A percentile compares a stretch with the other conserved stretches of the same genome.
These are phyloP conservation scores for Metarhizium robertsii DNA, from an alignment of 2,329 filamentous ascomycete species.

Conservation along the genomic window DNA sequence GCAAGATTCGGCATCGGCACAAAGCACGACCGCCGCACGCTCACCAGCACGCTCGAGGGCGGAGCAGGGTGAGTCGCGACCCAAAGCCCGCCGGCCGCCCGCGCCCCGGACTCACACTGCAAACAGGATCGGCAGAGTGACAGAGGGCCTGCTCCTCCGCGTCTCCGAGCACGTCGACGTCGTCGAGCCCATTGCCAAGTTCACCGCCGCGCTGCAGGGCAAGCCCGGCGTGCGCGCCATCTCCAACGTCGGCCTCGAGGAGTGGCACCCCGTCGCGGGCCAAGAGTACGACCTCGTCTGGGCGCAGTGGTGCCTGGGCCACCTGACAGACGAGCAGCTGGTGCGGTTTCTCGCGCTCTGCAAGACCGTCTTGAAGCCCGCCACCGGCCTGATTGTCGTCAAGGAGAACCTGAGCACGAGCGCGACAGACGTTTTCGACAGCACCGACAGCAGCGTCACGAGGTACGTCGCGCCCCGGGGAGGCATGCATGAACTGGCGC, in stretches of 20 bases:
- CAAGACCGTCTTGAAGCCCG: constrained; percentile 26
- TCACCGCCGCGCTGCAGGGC: constrained; percentile 54
- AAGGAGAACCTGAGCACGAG: constrained; percentile 61
- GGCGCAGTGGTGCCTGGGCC: constrained; percentile 84
- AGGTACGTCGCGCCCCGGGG: constrained; percentile 29
- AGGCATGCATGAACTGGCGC: not conserved
- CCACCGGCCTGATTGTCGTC: constrained; percentile 23
- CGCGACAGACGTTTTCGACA: constrained; percentile 61
- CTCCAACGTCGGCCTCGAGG: constrained; percentile 65
- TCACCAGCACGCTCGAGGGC: constrained; percentile 25
- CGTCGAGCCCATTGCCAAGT: constrained; percentile 76
- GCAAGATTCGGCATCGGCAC: constrained; percentile 48
- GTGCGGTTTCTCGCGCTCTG: constrained; percentile 57
- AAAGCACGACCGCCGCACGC: constrained; percentile 21
- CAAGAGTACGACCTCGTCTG: constrained; percentile 70
- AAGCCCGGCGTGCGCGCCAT: constrained; percentile 52
- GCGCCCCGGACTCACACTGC: not conserved
- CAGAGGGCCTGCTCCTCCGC: constrained; percentile 62
- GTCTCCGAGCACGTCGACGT: constrained; percentile 68
- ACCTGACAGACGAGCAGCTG: constrained; percentile 68
- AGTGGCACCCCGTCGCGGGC: constrained; percentile 45
- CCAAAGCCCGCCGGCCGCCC: too few species aligned
- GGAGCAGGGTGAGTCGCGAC: constrained; percentile 27
- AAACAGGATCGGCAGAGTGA: constrained; percentile 70
- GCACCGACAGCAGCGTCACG: constrained; percentile 68